Base-by-base conservation (phyloP, 179 eudicot species). In the Sideroxylon spinosum region DNA sequence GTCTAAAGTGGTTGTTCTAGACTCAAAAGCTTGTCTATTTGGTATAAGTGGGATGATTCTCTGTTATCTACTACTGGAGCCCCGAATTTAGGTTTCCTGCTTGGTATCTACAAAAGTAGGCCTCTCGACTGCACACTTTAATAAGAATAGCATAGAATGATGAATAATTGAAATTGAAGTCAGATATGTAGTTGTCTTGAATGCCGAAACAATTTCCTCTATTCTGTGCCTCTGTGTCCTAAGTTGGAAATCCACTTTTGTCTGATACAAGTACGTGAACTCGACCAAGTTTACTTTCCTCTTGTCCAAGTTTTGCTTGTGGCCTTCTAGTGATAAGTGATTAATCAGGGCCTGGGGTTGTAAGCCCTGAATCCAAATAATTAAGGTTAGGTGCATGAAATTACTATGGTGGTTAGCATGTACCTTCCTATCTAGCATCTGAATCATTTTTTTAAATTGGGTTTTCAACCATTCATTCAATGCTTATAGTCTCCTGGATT, bases 401-500 rank as follows among this genome's bases (percentile, higher is more conserved):
- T 19, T 1, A 49, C 44, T 22, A 12, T 9, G 53, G 22, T 74
- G 23, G 50, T 62, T 6, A 26, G 10, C 57, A 48, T 20, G 57
- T 49, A 6, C 17, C 60, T 49, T 19, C 20, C 50, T 46, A 25
- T 76, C 1, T 76, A 49, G 25, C 23, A 16, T 29, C 53, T 75
- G 60, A 64, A 62, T 22, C 29, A 22, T 64, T 23, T 76, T 53
- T 14, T 76, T 48, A 23, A 16, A 17, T 53, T 16, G 14, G 52
- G 25, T 28, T 25, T 9, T 28, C 65, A 10, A 57, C 12, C 10
- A 26, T 48, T 44, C 46, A 20, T 53, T 53, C 2, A n/a, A 60
- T 76, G 77, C 60, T 50, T 48, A 78, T 49, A 78, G 6, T 61
- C 78, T 16, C 60, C 52, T 71, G 14, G 67, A 22, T 63, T 76